Base-by-base conservation (phyloP, 2,329 filamentous ascomycete genomes). In the Byssoonygena ceratinophila region DNA sequence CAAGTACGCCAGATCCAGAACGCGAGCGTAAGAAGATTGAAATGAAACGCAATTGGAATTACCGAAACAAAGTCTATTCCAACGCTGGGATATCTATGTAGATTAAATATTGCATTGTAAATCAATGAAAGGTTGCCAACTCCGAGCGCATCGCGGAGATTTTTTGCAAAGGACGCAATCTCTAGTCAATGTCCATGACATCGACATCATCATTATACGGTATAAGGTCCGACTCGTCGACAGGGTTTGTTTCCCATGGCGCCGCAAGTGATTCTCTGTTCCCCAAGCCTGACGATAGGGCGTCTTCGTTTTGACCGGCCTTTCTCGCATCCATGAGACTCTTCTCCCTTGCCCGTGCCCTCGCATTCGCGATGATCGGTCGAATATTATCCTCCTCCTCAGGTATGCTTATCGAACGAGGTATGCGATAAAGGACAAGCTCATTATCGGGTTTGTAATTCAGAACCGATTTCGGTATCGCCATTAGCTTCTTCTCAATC, bases 371-470 rank as follows among this genome's bases (percentile, higher is more conserved):
- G 58, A 96, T 89, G 7, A 87, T 87, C 67, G 83, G 87, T 55
- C 88, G 78, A 56, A 95, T 16, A 1, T 74, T 74, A 65, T 91
- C 84, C 27, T 84, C 77, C 58, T 87, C 83, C 64, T 82, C 77
- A 0, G 88, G 82, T 18, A 94, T 78, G 0, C 81, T 84, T 58
- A 96, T 68, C 14, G 87, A 89, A 45, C 77, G 76, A 5, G 90
- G 89, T 46, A 92, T 81, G 57, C 76, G 79, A 69, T 97, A 97
- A 34, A 97, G 78, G 14, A 98, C 85, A 57, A 97, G 62, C 64
- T 80, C 74, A 66, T 78, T 92, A 73, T 80, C 68, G 40, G 70
- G 68, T 9, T 69, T 65, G 39, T 68, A 66, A n/a, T 66, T 73
- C 4, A 90, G 76, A 41, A 94, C 65, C 16, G 82, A 78, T 40